A percentile compares a stretch with the other conserved stretches of the same genome.
These are phyloP conservation scores for Guadua angustifolia DNA, from an alignment of 176 grass and related monocot genomes.

Conservation along the genomic window DNA sequence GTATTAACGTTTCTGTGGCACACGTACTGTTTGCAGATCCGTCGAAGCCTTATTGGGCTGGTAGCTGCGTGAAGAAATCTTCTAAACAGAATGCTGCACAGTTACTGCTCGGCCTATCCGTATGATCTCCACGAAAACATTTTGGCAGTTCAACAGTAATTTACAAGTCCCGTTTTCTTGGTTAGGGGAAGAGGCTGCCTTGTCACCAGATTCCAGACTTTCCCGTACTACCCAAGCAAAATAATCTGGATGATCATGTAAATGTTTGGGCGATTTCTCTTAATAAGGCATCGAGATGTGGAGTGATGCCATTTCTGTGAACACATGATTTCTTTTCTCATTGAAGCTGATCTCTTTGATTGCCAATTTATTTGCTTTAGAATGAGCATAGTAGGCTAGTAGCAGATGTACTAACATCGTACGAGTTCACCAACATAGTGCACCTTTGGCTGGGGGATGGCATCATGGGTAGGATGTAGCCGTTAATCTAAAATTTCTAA, in stretches of 20 bases:
- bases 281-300: slow-evolving; percentile 35
- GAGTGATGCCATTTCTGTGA: neutral
- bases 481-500: neutral
- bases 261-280: neutral
- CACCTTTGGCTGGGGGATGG: neutral
- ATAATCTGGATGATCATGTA: slow-evolving; percentile 31
- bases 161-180: neutral
- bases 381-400: neutral
- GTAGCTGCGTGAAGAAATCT: slow-evolving; percentile 47
- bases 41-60: slow-evolving; percentile 56
- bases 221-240: slow-evolving; percentile 1
- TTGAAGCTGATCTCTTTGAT: neutral
- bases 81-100: slow-evolving; percentile 10
- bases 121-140: slow-evolving; percentile 21
- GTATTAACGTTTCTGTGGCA: slow-evolving; percentile 3
- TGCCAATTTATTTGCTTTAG: neutral
- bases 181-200: neutral
- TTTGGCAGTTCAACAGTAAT: slow-evolving; percentile 21
- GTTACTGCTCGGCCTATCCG: slow-evolving; percentile 11
- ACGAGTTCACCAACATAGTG: neutral
- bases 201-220: slow-evolving; percentile 9
- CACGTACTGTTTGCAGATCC: slow-evolving; percentile 64
- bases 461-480: neutral
- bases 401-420: neutral
- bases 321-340: neutral